Percentiles rank a stretch among this genome's conserved stretches.
phyloP scores from a whole-genome alignment of 495 filamentous ascomycete genomes.

The Penicillium cataractarum region DNA sequence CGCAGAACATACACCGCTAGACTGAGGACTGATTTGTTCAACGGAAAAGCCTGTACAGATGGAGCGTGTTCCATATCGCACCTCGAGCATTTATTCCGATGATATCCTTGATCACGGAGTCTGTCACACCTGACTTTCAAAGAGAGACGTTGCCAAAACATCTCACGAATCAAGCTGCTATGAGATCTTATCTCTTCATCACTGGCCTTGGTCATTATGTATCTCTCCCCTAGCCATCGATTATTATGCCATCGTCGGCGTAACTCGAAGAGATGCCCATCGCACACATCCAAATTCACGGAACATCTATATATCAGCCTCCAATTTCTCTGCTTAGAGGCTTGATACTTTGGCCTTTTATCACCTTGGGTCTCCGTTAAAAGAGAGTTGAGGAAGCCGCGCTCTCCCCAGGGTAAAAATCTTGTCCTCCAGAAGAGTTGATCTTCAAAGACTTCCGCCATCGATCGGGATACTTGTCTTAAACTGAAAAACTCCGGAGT shows the following conservation, averaged over 20 bases:
- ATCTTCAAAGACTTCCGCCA: conserved; percentile 13
- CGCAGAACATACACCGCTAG: conserved; percentile 6
- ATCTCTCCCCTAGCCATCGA: conserved; percentile 8
- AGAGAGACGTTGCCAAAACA: conserved; percentile 1
- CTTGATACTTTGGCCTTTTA: not conserved
- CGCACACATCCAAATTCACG: not conserved
- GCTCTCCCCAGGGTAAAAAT: conserved; percentile 9
- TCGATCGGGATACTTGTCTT: conserved; percentile 10
- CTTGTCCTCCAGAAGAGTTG: conserved; percentile 8
- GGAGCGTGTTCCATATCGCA: conserved; percentile 3
- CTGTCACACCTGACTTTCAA: not conserved
- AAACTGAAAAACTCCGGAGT: conserved; percentile 13
- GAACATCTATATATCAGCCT: conserved; percentile 4
- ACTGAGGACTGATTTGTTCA: not conserved
- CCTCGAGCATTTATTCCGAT: not conserved
- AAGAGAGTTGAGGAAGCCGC: not conserved
- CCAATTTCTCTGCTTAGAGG: not conserved
- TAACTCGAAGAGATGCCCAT: not conserved
- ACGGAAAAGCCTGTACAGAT: conserved; percentile 7
- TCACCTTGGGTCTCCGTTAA: not conserved
- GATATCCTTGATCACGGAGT: not conserved
- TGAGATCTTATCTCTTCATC: not conserved
- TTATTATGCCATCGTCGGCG: conserved; percentile 9
- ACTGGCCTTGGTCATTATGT: conserved; percentile 4
- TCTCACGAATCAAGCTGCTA: not conserved